A percentile compares a stretch with the other conserved stretches of the same genome.
These are phyloP conservation scores for Suhomyces atakaporum DNA, from an alignment of 1,139 yeast genomes.

Conservation along the genomic window DNA sequence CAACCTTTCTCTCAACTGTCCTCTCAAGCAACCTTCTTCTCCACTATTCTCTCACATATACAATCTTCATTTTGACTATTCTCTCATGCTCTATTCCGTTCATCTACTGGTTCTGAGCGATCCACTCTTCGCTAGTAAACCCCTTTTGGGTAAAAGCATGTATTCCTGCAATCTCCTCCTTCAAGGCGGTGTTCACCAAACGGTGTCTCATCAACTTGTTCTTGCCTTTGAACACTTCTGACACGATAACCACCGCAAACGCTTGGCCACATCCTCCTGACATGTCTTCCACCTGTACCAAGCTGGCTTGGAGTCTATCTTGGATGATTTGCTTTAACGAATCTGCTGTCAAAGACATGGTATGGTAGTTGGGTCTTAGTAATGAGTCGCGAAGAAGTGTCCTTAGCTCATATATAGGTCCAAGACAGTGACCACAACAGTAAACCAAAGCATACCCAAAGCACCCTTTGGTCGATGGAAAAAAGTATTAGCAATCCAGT, in stretches of 20 bases:
- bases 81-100: neutral
- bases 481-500: too few species aligned
- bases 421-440: too few species aligned
- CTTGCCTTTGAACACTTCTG: constrained; percentile 70
- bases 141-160: constrained; percentile 97
- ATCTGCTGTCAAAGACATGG: constrained; percentile 50
- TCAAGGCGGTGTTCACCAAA: constrained; percentile 74
- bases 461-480: too few species aligned
- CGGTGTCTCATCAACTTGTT: constrained; percentile 86
- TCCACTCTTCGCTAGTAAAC: constrained; percentile 74
- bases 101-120: constrained; percentile 35
- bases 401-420: too few species aligned
- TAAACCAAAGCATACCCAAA: too few species aligned
- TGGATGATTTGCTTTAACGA: constrained; percentile 47
- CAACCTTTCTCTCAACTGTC: too few species aligned
- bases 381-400: too few species aligned
- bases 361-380: neutral
- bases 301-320: constrained; percentile 51
- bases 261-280: constrained; percentile 91
- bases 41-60: too few species aligned
- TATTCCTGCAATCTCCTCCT: constrained; percentile 78
- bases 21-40: too few species aligned
- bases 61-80: too few species aligned
- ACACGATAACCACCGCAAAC: constrained; percentile 82
- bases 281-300: constrained; percentile 69